Evolutionary conservation across 2,329 filamentous ascomycete species (phyloP).

Genomic region (Neoascochyta sp.): DNA sequence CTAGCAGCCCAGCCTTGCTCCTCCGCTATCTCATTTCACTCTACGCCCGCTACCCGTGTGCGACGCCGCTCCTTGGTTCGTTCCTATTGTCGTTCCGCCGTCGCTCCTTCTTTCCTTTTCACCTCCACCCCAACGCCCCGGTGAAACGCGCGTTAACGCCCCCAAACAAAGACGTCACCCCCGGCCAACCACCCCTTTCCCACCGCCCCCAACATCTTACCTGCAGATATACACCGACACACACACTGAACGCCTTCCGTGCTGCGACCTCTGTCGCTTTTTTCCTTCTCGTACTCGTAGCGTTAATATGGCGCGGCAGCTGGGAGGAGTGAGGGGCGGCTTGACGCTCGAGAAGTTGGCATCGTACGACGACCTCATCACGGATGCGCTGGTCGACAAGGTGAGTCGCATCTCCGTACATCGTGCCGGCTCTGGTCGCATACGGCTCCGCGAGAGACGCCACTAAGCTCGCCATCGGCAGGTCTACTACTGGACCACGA

Average conservation of each 20-base stretch:
- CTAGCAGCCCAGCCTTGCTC: slow-evolving; percentile 17
- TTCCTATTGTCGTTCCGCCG: slow-evolving; percentile 8
- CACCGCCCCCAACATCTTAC: slow-evolving; percentile 1
- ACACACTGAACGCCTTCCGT: not conserved
- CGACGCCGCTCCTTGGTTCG: slow-evolving; percentile 28
- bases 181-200: slow-evolving; percentile 28
- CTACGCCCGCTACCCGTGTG: slow-evolving; percentile 16
- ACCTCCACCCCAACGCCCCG: too few species aligned
- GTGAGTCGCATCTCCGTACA: slow-evolving; percentile 52
- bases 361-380: slow-evolving; percentile 91
- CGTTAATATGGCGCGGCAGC: slow-evolving; percentile 47
- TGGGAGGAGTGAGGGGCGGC: slow-evolving; percentile 60
- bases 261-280: slow-evolving; percentile 10
- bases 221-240: slow-evolving; percentile 2
- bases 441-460: slow-evolving; percentile 2
- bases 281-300: too few species aligned
- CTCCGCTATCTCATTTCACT: slow-evolving; percentile 16
- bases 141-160: slow-evolving; percentile 19
- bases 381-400: slow-evolving; percentile 91
- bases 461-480: slow-evolving; percentile 40
- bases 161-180: slow-evolving; percentile 25
- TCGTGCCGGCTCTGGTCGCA: slow-evolving; percentile 10
- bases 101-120: slow-evolving; percentile 10
- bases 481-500: slow-evolving; percentile 95
- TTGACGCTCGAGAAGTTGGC: slow-evolving; percentile 84